Conservation (phyloP, 2,329 filamentous ascomycete genomes). For the Diplodia scrobiculata region DNA sequence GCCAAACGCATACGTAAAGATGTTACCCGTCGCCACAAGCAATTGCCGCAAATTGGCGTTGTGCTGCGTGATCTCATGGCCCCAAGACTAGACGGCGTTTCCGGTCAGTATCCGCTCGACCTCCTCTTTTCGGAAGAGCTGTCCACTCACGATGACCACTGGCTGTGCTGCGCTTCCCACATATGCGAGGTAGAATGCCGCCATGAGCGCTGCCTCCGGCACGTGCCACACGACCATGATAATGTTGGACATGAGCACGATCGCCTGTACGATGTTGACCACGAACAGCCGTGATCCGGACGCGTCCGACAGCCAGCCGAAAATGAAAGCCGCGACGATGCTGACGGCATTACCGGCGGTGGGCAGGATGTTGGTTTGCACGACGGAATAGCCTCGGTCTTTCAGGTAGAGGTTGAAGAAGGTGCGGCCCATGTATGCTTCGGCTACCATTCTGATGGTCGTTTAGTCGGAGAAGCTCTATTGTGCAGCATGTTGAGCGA, state of each 20-base stretch:
- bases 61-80: constrained; percentile 14
- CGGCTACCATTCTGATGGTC: constrained; percentile 11
- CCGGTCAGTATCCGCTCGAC: background rate
- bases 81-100: background rate
- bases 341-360: constrained; percentile 23
- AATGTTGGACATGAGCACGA: constrained; percentile 23
- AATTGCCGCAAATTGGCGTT: constrained; percentile 20
- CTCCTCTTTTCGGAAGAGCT: background rate
- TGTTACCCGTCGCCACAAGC: constrained; percentile 16
- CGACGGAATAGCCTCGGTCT: constrained; percentile 20
- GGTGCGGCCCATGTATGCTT: constrained; percentile 4
- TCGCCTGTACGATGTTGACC: constrained; percentile 8
- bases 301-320: constrained; percentile 12
- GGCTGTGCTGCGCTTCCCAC: constrained; percentile 4
- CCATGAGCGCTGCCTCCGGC: constrained; percentile 9
- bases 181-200: constrained; percentile 15
- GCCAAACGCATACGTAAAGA: constrained; percentile 17
- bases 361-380: constrained; percentile 22
- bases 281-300: background rate
- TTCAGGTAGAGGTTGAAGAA: constrained; percentile 24
- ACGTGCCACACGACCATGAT: constrained; percentile 21
- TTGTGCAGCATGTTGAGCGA: background rate
- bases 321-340: constrained; percentile 15
- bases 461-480: background rate
- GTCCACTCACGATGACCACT: constrained; percentile 4